Base-by-base conservation (phyloP, 1,284 basidiomycete species). In the Wolfiporia cocos region DNA sequence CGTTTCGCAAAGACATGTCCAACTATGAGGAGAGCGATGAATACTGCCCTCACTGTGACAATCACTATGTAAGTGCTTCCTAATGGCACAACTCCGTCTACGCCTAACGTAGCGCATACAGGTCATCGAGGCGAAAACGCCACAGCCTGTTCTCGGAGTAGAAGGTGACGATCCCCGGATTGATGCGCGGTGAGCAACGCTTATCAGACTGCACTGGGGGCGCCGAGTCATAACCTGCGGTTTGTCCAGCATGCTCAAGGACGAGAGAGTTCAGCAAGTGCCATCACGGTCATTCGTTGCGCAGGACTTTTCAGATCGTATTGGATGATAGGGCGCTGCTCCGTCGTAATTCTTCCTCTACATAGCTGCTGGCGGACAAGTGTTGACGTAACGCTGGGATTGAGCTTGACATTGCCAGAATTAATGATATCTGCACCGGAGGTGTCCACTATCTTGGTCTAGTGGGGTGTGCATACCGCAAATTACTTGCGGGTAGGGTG, bases 21-120 rank as follows among this genome's bases (percentile, higher is more conserved):
- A 68, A 64, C 21, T 98, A 92, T 59, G 96, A 99, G 57, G 92
- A 96, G 61, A 89, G 89, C 51, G 95, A 99, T 61, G 95, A 99
- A 67, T 98, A 85, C 63, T 99, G 96, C 61, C 95, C 96, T 0
- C 87, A 97, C 65, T 98, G 95, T 61, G 93, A 96, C 64, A 98
- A 99, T 61, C 92, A 94, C 61, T 98, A 93, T 63, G 94, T 95
- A 63, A 56, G 86, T 72, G 15, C 17, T 4, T 20, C 23, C 28
- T 11, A n/a, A 5, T 29, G n/a, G 28, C 22, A 11, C 18, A 26
- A 17, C 12, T 22, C 21, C 7, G 2, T 18, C 35, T 39, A 5
- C 20, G 23, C 34, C 5, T 23, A 9, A 10, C 21, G 34, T 14
- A 9, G 9, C 7, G 9, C 34, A 19, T 42, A 18, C 54, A 96